Base-by-base conservation (phyloP, 768 basidiomycete genomes). In the Mycena latifolia region DNA sequence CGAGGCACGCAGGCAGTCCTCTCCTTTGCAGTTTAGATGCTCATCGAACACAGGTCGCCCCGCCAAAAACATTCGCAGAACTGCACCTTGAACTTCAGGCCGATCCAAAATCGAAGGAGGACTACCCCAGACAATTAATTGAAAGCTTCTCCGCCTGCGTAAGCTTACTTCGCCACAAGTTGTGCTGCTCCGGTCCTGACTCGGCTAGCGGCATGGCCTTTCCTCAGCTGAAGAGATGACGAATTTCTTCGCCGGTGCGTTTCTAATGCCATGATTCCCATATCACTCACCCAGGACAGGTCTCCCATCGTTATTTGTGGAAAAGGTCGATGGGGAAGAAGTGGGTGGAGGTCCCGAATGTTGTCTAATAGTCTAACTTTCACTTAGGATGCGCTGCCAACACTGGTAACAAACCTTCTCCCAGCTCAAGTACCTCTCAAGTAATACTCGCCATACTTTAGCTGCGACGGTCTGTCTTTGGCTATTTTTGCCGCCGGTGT, bases 401-500 rank as follows among this genome's bases (percentile, higher is more conserved):
- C 77, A 25, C 70, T 82, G 67, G 80, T 81, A 73, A 66, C 37
- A 50, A 18, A 28, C 9, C 22, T 15, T 55, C 31, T 47, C 15
- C 46, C 31, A 45, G 43, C 31, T 24, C 20, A 28, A 31, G 12
- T 45, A n/a, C n/a, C 25, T 45, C 10, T 29, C 25, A 11, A 41
- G 14, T 53, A 54, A 61, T 17, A 12, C 37, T 41, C 27, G 28
- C 29, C 39, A 24, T 35, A n/a, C 62, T 54, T 50, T 57, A 94
- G 93, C 82, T 82, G 56, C 88, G 91, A 28, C 88, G 92, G 22
- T 95, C 94, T 3, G 77, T 92, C 24, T 92, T 94, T 75, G 94
- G 93, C 3, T 92, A 88, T 71, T 95, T 94, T 73, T 89, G 86
- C 69, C 90, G 93, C 51, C 85, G 94, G 43, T 93, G 91, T 73